These are phyloP conservation scores for Aspergillus spinulosporus DNA, from an alignment of 2,329 filamentous ascomycete species.

Conservation along the genomic window DNA sequence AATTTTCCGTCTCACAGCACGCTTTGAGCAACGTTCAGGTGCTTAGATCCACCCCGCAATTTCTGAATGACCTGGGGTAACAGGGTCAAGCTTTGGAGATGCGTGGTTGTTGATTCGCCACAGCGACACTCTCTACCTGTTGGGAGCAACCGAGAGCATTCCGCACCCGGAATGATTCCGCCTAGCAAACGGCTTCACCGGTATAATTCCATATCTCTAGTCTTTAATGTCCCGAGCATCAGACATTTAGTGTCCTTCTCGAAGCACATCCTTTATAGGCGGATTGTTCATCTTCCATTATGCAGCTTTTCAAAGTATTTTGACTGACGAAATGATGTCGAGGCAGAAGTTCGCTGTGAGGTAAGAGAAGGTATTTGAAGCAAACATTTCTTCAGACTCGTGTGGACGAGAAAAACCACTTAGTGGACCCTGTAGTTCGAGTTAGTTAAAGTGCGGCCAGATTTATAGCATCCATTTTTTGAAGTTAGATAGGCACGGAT, in stretches of 20 bases:
- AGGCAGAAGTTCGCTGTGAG: neutral
- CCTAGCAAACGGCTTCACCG: neutral
- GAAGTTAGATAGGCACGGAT: neutral
- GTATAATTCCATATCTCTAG: neutral
- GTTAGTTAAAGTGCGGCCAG: neutral
- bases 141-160: conserved; percentile 23
- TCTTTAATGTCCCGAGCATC: neutral
- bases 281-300: too few relatives aligned
- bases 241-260: neutral
- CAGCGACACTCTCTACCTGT: neutral
- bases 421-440: neutral
- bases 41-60: conserved; percentile 15
- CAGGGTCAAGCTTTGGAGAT: conserved; percentile 1
- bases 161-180: conserved; percentile 29
- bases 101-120: conserved; percentile 13
- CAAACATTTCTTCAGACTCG: neutral
- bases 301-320: too few relatives aligned
- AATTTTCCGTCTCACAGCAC: conserved; percentile 24
- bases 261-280: too few relatives aligned
- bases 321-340: neutral
- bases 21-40: neutral
- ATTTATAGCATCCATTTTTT: neutral
- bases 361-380: neutral
- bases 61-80: conserved; percentile 15
- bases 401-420: neutral